These are phyloP conservation scores for Graphium sp. DNA, from an alignment of 2,329 filamentous ascomycete species.

Conservation along the genomic window DNA sequence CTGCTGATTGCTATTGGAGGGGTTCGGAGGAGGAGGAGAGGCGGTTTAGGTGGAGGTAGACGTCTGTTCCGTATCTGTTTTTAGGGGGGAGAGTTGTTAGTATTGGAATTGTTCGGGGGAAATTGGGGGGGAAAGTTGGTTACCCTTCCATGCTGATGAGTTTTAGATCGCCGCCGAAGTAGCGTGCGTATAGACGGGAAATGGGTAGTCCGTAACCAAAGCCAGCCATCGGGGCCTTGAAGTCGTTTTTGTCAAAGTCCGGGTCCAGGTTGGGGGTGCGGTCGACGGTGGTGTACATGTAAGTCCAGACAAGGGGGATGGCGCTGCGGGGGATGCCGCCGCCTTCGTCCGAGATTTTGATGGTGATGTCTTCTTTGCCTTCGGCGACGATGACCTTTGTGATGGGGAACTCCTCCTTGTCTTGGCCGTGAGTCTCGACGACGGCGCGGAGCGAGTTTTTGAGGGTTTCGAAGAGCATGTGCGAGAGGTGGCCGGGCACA, in stretches of 20 bases:
- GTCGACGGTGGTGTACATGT: conserved; percentile 99
- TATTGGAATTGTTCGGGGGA: not conserved
- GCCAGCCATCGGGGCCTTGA: conserved; percentile 97
- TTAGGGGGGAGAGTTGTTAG: conserved; percentile 3
- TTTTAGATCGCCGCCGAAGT: conserved; percentile 95
- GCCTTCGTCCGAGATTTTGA: conserved; percentile 94
- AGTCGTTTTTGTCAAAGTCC: conserved; percentile 97
- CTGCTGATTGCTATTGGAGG: conserved; percentile 83
- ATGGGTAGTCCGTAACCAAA: conserved; percentile 98
- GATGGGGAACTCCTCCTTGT: conserved; percentile 89
- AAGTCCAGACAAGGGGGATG: conserved; percentile 98
- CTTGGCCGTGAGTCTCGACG: conserved; percentile 85
- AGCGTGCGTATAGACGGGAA: conserved; percentile 81
- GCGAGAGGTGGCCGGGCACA: conserved; percentile 92
- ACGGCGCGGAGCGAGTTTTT: conserved; percentile 97
- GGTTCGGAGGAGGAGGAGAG: conserved; percentile 92
- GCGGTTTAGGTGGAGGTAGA: conserved; percentile 93
- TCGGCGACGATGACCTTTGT: conserved; percentile 97
- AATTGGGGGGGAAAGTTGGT: conserved; percentile 18
- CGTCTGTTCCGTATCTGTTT: conserved; percentile 83
- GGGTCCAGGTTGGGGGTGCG: conserved; percentile 88
- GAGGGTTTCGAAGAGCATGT: conserved; percentile 98
- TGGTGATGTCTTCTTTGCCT: conserved; percentile 96
- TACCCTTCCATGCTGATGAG: conserved; percentile 99
- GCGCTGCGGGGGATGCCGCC: conserved; percentile 85